Base-by-base conservation (phyloP, 306 rosid genomes). In the Crataegus laevigata region DNA sequence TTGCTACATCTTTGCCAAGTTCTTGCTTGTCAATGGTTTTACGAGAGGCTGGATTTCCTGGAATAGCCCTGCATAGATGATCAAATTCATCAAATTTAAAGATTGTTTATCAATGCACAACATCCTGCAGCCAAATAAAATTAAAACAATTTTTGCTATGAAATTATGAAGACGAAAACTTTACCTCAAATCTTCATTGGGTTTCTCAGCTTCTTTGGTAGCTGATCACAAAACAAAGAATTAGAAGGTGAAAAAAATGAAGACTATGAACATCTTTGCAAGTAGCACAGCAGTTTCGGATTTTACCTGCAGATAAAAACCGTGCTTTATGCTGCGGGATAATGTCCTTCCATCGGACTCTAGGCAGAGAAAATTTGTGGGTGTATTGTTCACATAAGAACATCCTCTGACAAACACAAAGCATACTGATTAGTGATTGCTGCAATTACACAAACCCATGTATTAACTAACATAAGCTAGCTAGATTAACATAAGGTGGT, bases 331-430 rank as follows among this genome's bases (percentile, higher is more conserved):
- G 77, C 79, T 86, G 85, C 29, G 91, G 91, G 55, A 83, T 28
- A 61, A 66, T 89, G 79, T 90, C 91, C 50, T 76, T 83, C 96
- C 90, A 86, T 76, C 74, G 79, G 69, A 86, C 72, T 63, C 77
- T 80, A 62, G 85, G 66, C 21, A 89, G 89, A 13, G 89, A 91
- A 74, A 90, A 77, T 51, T 85, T 87, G 79, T 86, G 86, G 73
- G 87, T 80, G 76, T 86, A 94, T 82, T 89, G 93, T 77, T 87
- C 86, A 61, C 91, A 90, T 8, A 85, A 72, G 43, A 81, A 68
- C 81, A 91, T 77, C 71, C 94, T 91, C 97, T 91, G 74, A 81
- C 84, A 81, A 34, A 60, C 60, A 40, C 28, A 69, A 58, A 61
- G n/a, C 43, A 30, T 29, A 72, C 32, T 52, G 50, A 38, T 21